Evolutionary conservation across 2,329 filamentous ascomycete genomes (phyloP), one percentile per base, ranked within the genome.

Genomic region (Blastomyces gilchristii): DNA sequence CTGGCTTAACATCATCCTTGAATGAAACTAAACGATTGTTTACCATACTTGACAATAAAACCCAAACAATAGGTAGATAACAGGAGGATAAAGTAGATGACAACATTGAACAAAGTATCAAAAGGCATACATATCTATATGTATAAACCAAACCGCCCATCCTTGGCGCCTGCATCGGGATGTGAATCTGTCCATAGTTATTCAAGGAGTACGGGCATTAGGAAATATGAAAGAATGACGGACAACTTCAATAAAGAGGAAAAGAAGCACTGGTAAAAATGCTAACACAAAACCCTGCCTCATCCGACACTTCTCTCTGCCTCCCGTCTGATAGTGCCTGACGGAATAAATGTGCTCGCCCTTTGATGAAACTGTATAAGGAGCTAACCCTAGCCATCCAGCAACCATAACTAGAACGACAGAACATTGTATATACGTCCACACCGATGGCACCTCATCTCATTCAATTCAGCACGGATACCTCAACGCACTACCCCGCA

Each of bases 401-500:
- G 31, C 18, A 22, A 56, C 52, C n/a, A 11, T n/a, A 39, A 31
- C 9, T 18, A 22, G 18, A 39, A 39, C 11, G 31, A n/a, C 3
- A 37, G n/a, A 54, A 37, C 47, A 11, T 39, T 37, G n/a, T 47
- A 43, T 25, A 49, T 37, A 54, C n/a, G 12, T 12, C 28, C 25
- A 11, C 11, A 43, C 49, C 3, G 37, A 57, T 22, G n/a, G 3
- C n/a, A n/a, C 14, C 12, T 41, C 16, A 50, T 31, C 50, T 4
- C 37, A 49, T 16, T 45, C 12, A 37, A 56, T 9, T 63, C 45
- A 58, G 64, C 62, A 37, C 62, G 66, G 45, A 74, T 49, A 78
- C 53, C 76, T 68, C 54, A 78, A 68, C 1, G 69, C 71, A 67
- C 76, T 78, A 14, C 72, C 71, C 61, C 43, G 41, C 34, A 43